Percentiles rank a stretch among this genome's conserved stretches.
Conservation (phyloP, 139 green algal genomes). For the Tetradesmus lagerheimii region DNA sequence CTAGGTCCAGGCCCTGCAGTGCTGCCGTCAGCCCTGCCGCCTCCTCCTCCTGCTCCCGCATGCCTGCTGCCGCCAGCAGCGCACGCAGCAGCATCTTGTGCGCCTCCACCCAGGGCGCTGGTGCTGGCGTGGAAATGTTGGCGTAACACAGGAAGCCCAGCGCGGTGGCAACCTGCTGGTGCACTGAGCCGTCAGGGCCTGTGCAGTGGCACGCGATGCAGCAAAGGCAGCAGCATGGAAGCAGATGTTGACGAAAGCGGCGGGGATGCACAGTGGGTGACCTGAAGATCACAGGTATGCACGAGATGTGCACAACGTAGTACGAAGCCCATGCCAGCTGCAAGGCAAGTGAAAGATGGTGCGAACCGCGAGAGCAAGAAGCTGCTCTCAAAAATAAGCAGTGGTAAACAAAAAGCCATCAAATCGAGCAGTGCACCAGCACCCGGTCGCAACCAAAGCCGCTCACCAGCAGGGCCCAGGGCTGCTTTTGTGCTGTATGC, state of each 20-base stretch:
- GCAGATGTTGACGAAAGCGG: no score
- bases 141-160: conserved; percentile 70
- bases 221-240: not conserved
- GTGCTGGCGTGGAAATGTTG: conserved; percentile 52
- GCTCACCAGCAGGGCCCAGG: not conserved
- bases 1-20: not conserved
- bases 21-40: conserved; percentile 4
- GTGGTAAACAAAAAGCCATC: not conserved
- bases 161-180: not conserved
- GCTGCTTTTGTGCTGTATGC: not conserved
- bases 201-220: not conserved
- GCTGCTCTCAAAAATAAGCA: not conserved
- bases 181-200: not conserved
- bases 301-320: no score
- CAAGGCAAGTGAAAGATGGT: not conserved
- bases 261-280: no score
- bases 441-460: not conserved
- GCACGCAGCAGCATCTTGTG: conserved; percentile 54
- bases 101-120: conserved; percentile 53
- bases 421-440: not conserved
- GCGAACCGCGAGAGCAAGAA: not conserved
- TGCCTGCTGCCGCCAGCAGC: conserved; percentile 24
- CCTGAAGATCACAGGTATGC: no score
- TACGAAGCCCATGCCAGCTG: not conserved
- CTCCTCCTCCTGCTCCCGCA: not conserved